A percentile compares a stretch with the other conserved stretches of the same genome.
Conservation (phyloP, 306 rosid genomes). For the Trifolium fragiferum region DNA sequence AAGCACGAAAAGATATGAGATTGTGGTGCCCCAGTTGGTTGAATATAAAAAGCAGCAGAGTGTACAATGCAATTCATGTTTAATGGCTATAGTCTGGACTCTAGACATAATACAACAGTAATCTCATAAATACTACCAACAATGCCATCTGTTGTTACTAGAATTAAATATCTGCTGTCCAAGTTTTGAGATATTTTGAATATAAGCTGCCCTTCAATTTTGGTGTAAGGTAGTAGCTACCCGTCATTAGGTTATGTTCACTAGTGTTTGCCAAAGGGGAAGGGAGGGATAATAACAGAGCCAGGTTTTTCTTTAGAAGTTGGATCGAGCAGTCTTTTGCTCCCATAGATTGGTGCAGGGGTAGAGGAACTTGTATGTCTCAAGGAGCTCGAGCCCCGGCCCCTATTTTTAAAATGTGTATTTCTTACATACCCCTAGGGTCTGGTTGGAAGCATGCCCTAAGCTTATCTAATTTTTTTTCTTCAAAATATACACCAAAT, state of each 20-base stretch:
- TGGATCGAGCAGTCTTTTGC: neutral
- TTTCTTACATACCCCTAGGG: too few species aligned
- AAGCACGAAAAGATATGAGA: slow-evolving; percentile 40
- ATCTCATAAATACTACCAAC: slow-evolving; percentile 30
- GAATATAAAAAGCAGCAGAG: slow-evolving; percentile 35
- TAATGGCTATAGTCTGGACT: slow-evolving; percentile 15
- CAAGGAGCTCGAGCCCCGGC: too few species aligned
- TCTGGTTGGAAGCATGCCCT: too few species aligned
- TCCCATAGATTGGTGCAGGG: slow-evolving; percentile 2
- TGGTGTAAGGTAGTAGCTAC: neutral
- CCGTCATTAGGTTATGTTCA: neutral
- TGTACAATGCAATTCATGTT: slow-evolving; percentile 17
- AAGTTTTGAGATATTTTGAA: slow-evolving; percentile 22
- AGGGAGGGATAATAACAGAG: slow-evolving; percentile 6
- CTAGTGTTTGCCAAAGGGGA: slow-evolving; percentile 17
- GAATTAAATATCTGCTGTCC: slow-evolving; percentile 20
- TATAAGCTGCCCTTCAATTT: slow-evolving; percentile 26
- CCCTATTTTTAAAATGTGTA: too few species aligned
- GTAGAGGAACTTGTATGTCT: too few species aligned
- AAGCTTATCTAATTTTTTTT: too few species aligned
- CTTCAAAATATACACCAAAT: too few species aligned
- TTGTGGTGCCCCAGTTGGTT: slow-evolving; percentile 25
- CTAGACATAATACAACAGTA: slow-evolving; percentile 3
- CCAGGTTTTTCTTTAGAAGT: slow-evolving; percentile 3
- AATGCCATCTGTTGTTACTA: slow-evolving; percentile 21